Percentiles rank a stretch among this genome's conserved stretches.
Conservation (phyloP, 2,329 filamentous ascomycete genomes). For the Fusarium xyrophilum region DNA sequence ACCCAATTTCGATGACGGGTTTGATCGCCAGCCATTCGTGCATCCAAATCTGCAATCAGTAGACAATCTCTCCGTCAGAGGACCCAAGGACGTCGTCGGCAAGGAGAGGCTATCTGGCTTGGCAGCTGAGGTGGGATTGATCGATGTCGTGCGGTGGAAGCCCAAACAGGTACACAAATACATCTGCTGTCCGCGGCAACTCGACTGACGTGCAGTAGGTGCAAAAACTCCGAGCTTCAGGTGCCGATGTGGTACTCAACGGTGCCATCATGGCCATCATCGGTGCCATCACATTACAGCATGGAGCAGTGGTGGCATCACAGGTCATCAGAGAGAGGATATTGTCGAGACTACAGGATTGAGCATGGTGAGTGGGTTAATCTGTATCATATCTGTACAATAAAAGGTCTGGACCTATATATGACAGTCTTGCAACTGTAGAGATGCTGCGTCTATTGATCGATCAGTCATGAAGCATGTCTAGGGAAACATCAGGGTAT, state of each 20-base stretch:
- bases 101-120: slow-evolving; percentile 72
- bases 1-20: slow-evolving; percentile 50
- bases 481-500: slow-evolving; percentile 6
- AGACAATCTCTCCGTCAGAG: slow-evolving; percentile 69
- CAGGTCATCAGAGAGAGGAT: slow-evolving; percentile 79
- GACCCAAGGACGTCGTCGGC: slow-evolving; percentile 67
- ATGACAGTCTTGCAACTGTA: slow-evolving; percentile 33
- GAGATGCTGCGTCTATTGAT: slow-evolving; percentile 11
- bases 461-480: slow-evolving; percentile 26
- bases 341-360: slow-evolving; percentile 52
- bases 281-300: slow-evolving; percentile 87
- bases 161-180: slow-evolving; percentile 77
- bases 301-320: slow-evolving; percentile 79
- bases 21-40: slow-evolving; percentile 69
- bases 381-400: slow-evolving; percentile 44
- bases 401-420: slow-evolving; percentile 40
- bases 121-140: slow-evolving; percentile 73
- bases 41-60: slow-evolving; percentile 76
- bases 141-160: slow-evolving; percentile 84
- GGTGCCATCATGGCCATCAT: slow-evolving; percentile 84
- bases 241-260: slow-evolving; percentile 75
- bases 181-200: neutral
- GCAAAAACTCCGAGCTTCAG: slow-evolving; percentile 73
- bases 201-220: slow-evolving; percentile 50
- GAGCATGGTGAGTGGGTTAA: slow-evolving; percentile 28